phyloP scores from a whole-genome alignment of 2,329 filamentous ascomycete species.

The Aureobasidium melanogenum region DNA sequence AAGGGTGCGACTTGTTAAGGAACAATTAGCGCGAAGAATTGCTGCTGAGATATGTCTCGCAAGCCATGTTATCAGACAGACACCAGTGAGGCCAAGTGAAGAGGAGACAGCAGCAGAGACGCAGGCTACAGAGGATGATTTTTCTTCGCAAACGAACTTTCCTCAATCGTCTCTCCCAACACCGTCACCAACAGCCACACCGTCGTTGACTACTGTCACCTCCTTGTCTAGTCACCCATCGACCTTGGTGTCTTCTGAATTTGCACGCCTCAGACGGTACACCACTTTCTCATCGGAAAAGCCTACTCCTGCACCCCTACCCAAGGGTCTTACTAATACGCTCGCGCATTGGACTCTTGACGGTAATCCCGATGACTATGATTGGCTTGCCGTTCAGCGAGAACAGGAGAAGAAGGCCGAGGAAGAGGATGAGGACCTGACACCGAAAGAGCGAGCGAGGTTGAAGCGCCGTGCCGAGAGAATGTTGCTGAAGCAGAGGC shows the following conservation, averaged over 20 bases:
- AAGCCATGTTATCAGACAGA: conserved; percentile 18
- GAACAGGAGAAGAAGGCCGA: conserved; percentile 21
- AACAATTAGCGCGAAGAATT: conserved; percentile 19
- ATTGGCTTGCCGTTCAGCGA: conserved; percentile 28
- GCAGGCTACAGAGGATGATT: not conserved
- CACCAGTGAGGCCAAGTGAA: not conserved
- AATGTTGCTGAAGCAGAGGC: conserved; percentile 31
- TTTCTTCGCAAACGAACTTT: not conserved
- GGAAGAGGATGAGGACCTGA: conserved; percentile 27
- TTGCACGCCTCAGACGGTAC: conserved; percentile 29
- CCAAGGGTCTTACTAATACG: conserved; percentile 27
- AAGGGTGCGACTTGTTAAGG: conserved; percentile 24
- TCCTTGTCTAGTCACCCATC: conserved; percentile 17
- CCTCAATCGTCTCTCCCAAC: conserved; percentile 20
- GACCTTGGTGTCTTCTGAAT: conserved; percentile 20
- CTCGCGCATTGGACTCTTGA: conserved; percentile 35
- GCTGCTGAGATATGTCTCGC: conserved; percentile 32
- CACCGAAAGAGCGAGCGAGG: conserved; percentile 29
- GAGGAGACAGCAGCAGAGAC: conserved; percentile 13
- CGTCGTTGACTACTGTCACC: conserved; percentile 21
- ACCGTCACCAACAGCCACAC: conserved; percentile 24
- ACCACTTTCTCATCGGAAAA: conserved; percentile 24
- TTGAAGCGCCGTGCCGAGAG: conserved; percentile 31
- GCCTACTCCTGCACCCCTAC: conserved; percentile 18
- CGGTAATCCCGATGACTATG: conserved; percentile 30